Evolutionary conservation across 176 grass and related monocot species (phyloP).

Genomic region (Eragrostis curvula): DNA sequence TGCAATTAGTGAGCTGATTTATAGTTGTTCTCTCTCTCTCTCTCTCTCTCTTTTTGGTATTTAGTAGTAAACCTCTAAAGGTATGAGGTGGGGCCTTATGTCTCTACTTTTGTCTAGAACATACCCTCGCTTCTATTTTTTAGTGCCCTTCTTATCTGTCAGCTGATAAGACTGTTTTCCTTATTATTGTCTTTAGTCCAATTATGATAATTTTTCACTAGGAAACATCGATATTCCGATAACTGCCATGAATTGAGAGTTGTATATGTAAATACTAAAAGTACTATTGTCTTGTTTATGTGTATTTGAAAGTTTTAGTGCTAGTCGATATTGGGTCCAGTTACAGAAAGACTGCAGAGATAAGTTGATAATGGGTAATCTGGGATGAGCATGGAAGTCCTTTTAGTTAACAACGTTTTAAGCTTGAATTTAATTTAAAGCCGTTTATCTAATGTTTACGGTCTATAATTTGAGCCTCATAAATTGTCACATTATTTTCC

Average conservation of each 20-base stretch:
- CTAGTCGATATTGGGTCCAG: background rate
- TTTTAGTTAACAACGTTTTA: background rate
- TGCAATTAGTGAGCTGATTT: background rate
- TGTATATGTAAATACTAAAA: background rate
- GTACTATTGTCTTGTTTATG: background rate
- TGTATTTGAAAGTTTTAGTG: background rate
- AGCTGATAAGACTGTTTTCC: background rate
- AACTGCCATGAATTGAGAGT: background rate
- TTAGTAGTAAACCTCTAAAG: background rate
- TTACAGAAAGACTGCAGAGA: background rate
- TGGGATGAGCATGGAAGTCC: background rate
- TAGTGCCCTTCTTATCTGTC: background rate
- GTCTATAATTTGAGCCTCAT: constrained; percentile 22
- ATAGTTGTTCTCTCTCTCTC: background rate
- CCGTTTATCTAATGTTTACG: background rate
- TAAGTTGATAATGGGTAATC: background rate
- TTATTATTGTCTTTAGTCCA: background rate
- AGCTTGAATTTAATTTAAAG: background rate
- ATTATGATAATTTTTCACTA: background rate
- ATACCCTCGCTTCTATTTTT: background rate
- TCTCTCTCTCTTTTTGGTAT: too few species aligned
- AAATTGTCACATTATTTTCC: background rate
- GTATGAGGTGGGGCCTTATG: background rate
- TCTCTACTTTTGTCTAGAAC: background rate
- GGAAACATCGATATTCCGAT: background rate